A percentile compares a stretch with the other conserved stretches of the same genome.
phyloP scores from a whole-genome alignment of 495 filamentous ascomycete genomes.

The Cetradonia linearis region DNA sequence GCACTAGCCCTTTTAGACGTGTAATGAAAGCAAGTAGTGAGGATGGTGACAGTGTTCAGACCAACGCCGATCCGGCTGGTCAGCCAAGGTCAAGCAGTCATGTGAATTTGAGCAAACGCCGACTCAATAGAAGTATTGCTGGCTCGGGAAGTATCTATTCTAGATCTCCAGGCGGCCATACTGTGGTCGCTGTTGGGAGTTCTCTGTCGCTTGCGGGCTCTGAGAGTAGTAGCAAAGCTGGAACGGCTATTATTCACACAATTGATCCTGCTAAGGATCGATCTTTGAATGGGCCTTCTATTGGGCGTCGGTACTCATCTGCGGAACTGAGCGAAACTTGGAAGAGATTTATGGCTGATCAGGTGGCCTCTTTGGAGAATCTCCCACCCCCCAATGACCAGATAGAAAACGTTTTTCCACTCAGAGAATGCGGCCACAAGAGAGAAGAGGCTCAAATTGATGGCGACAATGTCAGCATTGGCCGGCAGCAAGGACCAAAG shows the following conservation, averaged over 20 bases:
- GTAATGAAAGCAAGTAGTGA: slow-evolving; percentile 31
- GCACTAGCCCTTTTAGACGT: slow-evolving; percentile 46
- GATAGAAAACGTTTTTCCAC: not conserved
- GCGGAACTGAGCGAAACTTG: slow-evolving; percentile 19
- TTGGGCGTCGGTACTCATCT: slow-evolving; percentile 7
- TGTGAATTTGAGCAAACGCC: not conserved
- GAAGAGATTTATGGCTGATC: slow-evolving; percentile 20
- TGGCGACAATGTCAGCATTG: slow-evolving; percentile 14
- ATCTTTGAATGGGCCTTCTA: not conserved
- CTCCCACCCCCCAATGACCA: not conserved
- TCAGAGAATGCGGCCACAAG: slow-evolving; percentile 17
- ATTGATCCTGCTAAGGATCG: slow-evolving; percentile 1
- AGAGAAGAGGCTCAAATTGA: slow-evolving; percentile 23
- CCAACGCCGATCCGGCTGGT: slow-evolving; percentile 25
- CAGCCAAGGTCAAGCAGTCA: not conserved
- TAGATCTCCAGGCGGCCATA: slow-evolving; percentile 40
- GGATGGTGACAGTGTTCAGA: slow-evolving; percentile 21
- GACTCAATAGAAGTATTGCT: slow-evolving; percentile 14
- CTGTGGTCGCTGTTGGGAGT: slow-evolving; percentile 23
- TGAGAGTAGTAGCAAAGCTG: slow-evolving; percentile 13
- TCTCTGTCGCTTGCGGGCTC: slow-evolving; percentile 9
- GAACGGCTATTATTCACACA: slow-evolving; percentile 19
- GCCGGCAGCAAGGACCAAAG: slow-evolving; percentile 1
- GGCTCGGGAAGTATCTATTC: slow-evolving; percentile 49
- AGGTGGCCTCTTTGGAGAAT: slow-evolving; percentile 18